Conservation (phyloP, 2,329 filamentous ascomycete species). For the Nannizziopsis barbatae region DNA sequence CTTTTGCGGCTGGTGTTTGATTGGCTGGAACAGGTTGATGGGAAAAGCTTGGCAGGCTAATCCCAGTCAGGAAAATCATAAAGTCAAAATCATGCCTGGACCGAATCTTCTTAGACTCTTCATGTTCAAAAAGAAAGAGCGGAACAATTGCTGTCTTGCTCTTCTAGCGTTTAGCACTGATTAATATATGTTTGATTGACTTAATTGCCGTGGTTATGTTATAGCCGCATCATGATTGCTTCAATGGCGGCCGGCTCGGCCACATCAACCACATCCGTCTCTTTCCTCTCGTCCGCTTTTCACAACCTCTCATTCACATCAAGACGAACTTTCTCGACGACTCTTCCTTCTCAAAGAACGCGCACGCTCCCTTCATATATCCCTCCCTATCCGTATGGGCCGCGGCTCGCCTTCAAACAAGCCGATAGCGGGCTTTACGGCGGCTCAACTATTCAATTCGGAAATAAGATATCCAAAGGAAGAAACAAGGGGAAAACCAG, state of each 20-base stretch:
- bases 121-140: not conserved
- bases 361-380: constrained; percentile 29
- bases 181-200: not conserved
- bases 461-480: constrained; percentile 42
- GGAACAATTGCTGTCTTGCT: not conserved
- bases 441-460: constrained; percentile 36
- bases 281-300: constrained; percentile 29
- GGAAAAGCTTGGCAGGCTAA: constrained; percentile 13
- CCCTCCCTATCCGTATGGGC: constrained; percentile 39
- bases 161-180: not conserved
- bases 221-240: constrained; percentile 9
- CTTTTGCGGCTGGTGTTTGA: constrained; percentile 7
- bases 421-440: constrained; percentile 40
- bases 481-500: constrained; percentile 40
- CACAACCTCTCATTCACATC: constrained; percentile 30
- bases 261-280: constrained; percentile 20
- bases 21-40: constrained; percentile 1
- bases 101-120: not conserved
- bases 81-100: constrained; percentile 6
- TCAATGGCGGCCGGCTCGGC: constrained; percentile 25
- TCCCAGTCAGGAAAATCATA: constrained; percentile 7
- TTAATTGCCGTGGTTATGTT: constrained; percentile 9
- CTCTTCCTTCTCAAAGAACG: constrained; percentile 21
- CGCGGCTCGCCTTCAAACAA: constrained; percentile 36
- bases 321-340: constrained; percentile 32